Base-by-base conservation (phyloP, 371 early-diverging fungal species). In the Vairimorpha ceranae region DNA sequence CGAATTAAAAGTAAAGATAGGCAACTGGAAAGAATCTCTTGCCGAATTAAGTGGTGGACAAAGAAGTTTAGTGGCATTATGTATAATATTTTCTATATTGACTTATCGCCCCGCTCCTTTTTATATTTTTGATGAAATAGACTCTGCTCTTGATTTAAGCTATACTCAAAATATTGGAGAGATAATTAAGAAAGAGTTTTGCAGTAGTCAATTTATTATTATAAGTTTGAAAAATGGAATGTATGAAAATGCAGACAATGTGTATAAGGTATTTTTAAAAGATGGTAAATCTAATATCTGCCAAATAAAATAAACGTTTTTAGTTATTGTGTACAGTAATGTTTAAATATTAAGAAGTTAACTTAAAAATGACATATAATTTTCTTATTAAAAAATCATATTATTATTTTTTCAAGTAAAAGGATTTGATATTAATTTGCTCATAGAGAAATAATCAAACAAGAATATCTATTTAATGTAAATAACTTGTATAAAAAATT, bases 81-180 rank as follows among this genome's bases (percentile, higher is more conserved):
- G 97, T 1, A 82, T 98, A 61, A 95, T 99, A 70, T 86, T 99
- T 60, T 88, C 95, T 15, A 86, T 96, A 48, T 87, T 99, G 15
- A 94, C 94, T 84, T 95, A 93, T 84, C 95, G 93, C 80, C 96
- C 98, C 2, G 95, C 97, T 0, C 97, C 98, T 1, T 94, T 99
- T 93, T 99, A 98, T 84, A 93, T 98, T 83, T 86, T 99, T 56
- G 99, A 99, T 85, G 99, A 99, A 83, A 92, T 99, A 0, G 99
- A 99, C 85, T 92, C 97, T 2, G 99, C 99, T 0, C 87, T 99
- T 48, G 99, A 99, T 87, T 84, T 94, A 41, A 91, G 90, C 2
- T 96, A 97, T 80, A 98, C 98, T 4, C 95, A 97, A 80, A 93
- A 93, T 73, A 97, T 99, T 82, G 99, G 99, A 0, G 91, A 91